These are phyloP conservation scores for Aciculosporium take DNA, from an alignment of 2,329 filamentous ascomycete genomes.

Conservation along the genomic window DNA sequence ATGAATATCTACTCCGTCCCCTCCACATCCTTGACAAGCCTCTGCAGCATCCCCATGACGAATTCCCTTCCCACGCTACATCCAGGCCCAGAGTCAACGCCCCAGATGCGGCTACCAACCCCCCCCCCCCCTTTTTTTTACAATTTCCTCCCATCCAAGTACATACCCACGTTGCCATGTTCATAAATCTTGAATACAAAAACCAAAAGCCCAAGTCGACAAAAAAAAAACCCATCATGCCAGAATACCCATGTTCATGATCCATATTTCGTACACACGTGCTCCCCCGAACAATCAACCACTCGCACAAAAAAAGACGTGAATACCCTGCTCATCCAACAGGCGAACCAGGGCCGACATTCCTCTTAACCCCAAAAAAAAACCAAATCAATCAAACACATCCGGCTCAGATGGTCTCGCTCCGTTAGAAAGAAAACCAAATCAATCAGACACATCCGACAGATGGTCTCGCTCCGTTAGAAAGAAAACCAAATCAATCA, in stretches of 20 bases:
- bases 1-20: too few species aligned
- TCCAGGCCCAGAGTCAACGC: too few species aligned
- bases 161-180: too few species aligned
- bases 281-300: not conserved
- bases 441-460: conserved; percentile 25
- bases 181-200: too few species aligned
- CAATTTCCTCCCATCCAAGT: too few species aligned
- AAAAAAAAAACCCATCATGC: not conserved
- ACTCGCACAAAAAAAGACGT: too few species aligned
- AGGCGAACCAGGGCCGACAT: not conserved
- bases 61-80: too few species aligned
- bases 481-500: conserved; percentile 13
- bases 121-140: too few species aligned
- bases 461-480: conserved; percentile 15
- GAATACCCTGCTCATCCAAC: too few species aligned
- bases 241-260: not conserved
- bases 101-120: too few species aligned
- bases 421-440: not conserved
- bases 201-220: not conserved
- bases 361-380: not conserved
- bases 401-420: conserved; percentile 19
- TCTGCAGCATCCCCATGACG: too few species aligned
- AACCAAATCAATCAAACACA: conserved; percentile 21
- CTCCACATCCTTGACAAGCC: too few species aligned
- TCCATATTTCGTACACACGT: not conserved